Conservation (phyloP, 805 yeast genomes). For the Candida arabinofermentans region DNA sequence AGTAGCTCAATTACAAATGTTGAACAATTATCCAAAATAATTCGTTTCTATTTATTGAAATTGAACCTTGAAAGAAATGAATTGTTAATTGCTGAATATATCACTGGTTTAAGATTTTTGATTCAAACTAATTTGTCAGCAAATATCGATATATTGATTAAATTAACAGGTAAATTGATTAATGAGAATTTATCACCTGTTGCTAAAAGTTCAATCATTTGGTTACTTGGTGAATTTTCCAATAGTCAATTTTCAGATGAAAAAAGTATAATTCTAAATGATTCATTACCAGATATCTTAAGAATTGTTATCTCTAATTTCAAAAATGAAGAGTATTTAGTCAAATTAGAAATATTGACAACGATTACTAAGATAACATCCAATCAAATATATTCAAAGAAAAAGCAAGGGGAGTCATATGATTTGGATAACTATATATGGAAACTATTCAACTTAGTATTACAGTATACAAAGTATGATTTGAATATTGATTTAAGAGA, state of each 20-base stretch:
- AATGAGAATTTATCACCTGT: conserved; percentile 16
- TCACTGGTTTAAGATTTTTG: conserved; percentile 68
- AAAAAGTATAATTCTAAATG: conserved; percentile 20
- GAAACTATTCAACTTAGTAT: conserved; percentile 55
- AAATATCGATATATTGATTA: conserved; percentile 52
- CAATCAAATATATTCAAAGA: conserved; percentile 43
- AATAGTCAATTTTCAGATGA: conserved; percentile 8
- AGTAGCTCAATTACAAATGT: conserved; percentile 24
- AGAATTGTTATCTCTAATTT: conserved; percentile 54
- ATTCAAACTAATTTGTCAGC: conserved; percentile 58
- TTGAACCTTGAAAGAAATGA: conserved; percentile 21
- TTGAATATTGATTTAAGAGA: conserved; percentile 75
- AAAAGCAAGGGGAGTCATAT: conserved; percentile 26
- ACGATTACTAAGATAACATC: conserved; percentile 72
- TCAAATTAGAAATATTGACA: conserved; percentile 66
- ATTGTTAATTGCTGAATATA: conserved; percentile 53
- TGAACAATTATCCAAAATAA: conserved; percentile 49
- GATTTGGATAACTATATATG: conserved; percentile 35
- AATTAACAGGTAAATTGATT: conserved; percentile 34
- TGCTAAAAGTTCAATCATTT: conserved; percentile 80
- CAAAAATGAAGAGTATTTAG: conserved; percentile 48
- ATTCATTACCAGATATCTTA: conserved; percentile 71
- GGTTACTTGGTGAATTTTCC: conserved; percentile 87
- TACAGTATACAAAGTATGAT: conserved; percentile 72
- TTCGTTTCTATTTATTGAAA: conserved; percentile 60